Percentiles rank a stretch among this genome's conserved stretches.
Evolutionary conservation across 2,329 filamentous ascomycete genomes (phyloP).

Genomic region (Xylariaceae sp.): DNA sequence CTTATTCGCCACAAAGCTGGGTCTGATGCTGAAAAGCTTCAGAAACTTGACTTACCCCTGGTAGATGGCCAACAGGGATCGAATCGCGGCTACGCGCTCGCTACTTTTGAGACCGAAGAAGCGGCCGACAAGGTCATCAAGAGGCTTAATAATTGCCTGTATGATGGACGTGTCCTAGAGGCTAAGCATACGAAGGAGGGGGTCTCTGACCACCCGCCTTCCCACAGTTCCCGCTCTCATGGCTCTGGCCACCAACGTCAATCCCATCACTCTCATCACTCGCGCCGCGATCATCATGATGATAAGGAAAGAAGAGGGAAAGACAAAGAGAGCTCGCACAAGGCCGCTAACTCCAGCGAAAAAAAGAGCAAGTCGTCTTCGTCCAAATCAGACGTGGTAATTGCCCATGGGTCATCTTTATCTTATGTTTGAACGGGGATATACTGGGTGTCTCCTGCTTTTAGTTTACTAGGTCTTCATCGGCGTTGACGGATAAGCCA

Average conservation of each 20-base stretch:
- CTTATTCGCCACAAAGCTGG: constrained; percentile 39
- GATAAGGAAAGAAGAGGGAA: constrained; percentile 31
- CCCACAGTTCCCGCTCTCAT: constrained; percentile 10
- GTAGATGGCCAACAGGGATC: constrained; percentile 27
- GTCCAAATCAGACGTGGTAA: constrained; percentile 36
- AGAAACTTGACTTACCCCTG: constrained; percentile 38
- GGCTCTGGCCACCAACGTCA: constrained; percentile 19
- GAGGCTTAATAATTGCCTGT: constrained; percentile 37
- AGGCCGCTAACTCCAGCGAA: constrained; percentile 24
- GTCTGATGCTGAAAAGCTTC: constrained; percentile 35
- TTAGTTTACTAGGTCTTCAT: not conserved
- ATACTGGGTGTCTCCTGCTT: not conserved
- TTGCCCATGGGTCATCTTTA: constrained; percentile 37
- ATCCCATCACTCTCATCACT: constrained; percentile 14
- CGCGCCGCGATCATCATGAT: constrained; percentile 23
- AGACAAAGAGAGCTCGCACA: constrained; percentile 33
- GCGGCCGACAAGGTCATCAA: constrained; percentile 36
- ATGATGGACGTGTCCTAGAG: constrained; percentile 36
- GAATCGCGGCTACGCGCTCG: constrained; percentile 39
- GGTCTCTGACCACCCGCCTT: constrained; percentile 34
- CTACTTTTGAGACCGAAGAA: constrained; percentile 39
- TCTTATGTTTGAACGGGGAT: constrained; percentile 17
- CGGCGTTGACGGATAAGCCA: not conserved
- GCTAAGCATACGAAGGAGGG: constrained; percentile 40
- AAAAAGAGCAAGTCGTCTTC: constrained; percentile 34